Base-by-base conservation (phyloP, 768 basidiomycete species). In the Lanmaoa pseudosensibilis region DNA sequence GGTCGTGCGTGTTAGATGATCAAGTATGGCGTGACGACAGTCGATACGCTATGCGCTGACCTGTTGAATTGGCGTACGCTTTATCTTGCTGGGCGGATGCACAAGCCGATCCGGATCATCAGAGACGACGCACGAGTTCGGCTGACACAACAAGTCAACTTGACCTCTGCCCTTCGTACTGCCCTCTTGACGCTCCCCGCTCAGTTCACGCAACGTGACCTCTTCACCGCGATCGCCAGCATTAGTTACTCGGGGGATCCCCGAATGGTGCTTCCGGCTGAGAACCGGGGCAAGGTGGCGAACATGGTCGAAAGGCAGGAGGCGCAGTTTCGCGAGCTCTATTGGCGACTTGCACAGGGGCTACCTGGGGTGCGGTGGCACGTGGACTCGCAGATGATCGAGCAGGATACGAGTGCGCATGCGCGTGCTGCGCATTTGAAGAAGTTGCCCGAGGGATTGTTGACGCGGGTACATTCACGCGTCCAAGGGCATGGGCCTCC, bases 1-100 rank as follows among this genome's bases (percentile, higher is more conserved):
- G 16, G 16, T 45, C 7, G 6, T 46, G 36, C 18, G 15, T 38
- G 39, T 27, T 66, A 97, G 92, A 88, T 79, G 50, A 92, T 98
- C 75, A 99, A 99, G 75, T 99, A 99, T 69, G 97, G 97, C 15
- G 86, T 97, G 27, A 95, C 95, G 34, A 93, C 93, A 0, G 83
- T 96, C 10, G 92, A 95, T 65, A 87, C 86, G 57, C 82, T 99
- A 30, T 94, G 91, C 63, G 82, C 86, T 1, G 97, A 99, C 68
- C 78, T 98, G 27, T 80, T 95, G 51, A 90, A 93, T 66, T 99
- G 97, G 97, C 82, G 86, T 41, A 83, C 93, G 23, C 81, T 98
- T 4, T 99, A 99, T 72, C 84, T 96, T 39, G 90, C 94, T 0
- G 97, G 97, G 0, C 83, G 97, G 34, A 93, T 98, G 86, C 97